Conservation (phyloP, 2,329 filamentous ascomycete species). For the Pseudogymnoascus pannorum region DNA sequence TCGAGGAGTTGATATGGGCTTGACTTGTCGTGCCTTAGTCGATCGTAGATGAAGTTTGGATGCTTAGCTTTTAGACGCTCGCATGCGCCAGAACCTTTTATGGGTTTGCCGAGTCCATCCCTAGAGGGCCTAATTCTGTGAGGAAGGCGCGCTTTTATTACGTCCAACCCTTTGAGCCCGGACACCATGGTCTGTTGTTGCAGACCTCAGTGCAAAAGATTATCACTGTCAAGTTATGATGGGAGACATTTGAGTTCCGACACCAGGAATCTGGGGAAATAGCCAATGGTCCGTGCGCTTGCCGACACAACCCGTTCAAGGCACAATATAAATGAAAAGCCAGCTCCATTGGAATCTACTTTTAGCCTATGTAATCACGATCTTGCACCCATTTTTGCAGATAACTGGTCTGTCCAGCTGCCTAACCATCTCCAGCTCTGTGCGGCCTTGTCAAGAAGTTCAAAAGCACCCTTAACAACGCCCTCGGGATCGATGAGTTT, state of each 20-base stretch:
- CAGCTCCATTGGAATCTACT: constrained; percentile 1
- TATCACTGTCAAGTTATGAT: neutral
- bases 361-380: neutral
- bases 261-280: neutral
- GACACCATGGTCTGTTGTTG: neutral
- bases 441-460: constrained; percentile 50
- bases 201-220: neutral
- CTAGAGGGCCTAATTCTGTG: no score
- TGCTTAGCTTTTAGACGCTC: constrained; percentile 14
- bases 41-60: constrained; percentile 18
- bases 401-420: constrained; percentile 47
- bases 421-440: constrained; percentile 61
- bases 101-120: no score
- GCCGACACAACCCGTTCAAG: neutral
- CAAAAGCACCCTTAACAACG: constrained; percentile 53
- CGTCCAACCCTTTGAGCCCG: neutral
- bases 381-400: neutral
- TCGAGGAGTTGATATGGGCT: neutral
- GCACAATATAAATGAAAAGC: neutral
- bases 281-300: neutral
- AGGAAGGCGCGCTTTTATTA: neutral
- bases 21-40: neutral
- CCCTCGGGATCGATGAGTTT: constrained; percentile 44
- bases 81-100: neutral
- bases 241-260: neutral